Conservation (phyloP, 257 asterid genomes). For the Solanum ossicruentum region DNA sequence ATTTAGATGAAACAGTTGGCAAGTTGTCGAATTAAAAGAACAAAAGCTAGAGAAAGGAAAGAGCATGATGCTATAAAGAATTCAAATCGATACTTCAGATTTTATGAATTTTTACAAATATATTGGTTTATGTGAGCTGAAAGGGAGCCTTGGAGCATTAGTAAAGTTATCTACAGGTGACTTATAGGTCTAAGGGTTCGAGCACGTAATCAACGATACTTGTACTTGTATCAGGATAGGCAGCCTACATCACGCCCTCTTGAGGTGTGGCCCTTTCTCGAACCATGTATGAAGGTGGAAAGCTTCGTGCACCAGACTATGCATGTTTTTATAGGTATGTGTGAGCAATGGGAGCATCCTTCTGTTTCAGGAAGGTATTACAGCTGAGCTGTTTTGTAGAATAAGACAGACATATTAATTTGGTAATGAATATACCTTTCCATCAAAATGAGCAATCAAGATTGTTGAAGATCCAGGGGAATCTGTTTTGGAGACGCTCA, state of each 20-base stretch:
- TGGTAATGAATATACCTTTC: constrained; percentile 38
- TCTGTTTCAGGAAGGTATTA: neutral
- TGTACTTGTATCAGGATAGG: neutral
- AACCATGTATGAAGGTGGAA: neutral
- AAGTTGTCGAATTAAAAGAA: neutral
- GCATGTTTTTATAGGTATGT: neutral
- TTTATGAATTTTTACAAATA: neutral
- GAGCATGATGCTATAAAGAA: neutral
- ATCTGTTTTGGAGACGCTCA: constrained; percentile 34
- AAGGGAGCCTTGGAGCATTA: neutral
- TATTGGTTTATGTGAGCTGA: neutral
- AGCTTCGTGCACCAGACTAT: neutral
- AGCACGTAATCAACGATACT: neutral
- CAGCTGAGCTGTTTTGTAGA: neutral
- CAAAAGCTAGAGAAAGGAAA: neutral
- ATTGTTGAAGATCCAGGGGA: constrained; percentile 63
- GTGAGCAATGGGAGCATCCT: neutral
- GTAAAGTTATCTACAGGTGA: neutral
- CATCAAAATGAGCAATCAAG: constrained; percentile 58
- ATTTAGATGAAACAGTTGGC: neutral
- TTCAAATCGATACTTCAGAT: neutral
- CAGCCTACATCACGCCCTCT: neutral
- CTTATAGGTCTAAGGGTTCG: neutral
- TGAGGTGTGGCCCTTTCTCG: neutral
- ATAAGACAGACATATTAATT: neutral